A percentile compares a stretch with the other conserved stretches of the same genome.
These are phyloP conservation scores for Colletotrichum australisinense DNA, from an alignment of 2,329 filamentous ascomycete species.

Conservation along the genomic window DNA sequence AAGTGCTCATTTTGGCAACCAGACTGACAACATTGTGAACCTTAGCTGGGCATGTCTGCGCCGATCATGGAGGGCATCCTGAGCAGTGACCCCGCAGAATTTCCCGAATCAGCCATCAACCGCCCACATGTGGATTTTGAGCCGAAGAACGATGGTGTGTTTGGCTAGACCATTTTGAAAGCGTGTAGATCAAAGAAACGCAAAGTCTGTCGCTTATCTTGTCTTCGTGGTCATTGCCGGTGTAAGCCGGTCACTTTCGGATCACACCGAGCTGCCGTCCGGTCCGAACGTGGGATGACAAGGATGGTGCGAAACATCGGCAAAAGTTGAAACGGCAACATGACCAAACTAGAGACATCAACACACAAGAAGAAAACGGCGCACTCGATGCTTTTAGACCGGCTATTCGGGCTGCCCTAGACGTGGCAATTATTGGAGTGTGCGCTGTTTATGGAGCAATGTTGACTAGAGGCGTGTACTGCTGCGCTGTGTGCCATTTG, in stretches of 20 bases:
- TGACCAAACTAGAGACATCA: background rate
- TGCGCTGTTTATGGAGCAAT: background rate
- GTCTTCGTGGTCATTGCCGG: background rate
- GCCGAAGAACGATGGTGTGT: conserved; percentile 24
- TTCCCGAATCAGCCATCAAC: conserved; percentile 12
- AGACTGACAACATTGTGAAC: background rate
- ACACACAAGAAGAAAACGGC: background rate
- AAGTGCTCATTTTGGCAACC: too few relatives aligned
- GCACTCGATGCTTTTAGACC: background rate
- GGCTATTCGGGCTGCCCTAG: background rate
- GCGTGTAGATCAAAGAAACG: background rate
- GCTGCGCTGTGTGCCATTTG: background rate
- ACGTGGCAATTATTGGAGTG: background rate
- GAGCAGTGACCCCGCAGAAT: background rate
- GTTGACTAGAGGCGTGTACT: background rate
- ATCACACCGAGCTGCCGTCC: background rate
- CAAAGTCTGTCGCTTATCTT: background rate
- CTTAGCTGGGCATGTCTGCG: conserved; percentile 28
- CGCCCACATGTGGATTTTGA: conserved; percentile 17
- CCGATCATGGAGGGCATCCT: conserved; percentile 30
- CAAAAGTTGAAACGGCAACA: background rate
- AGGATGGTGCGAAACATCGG: background rate
- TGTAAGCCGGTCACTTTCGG: background rate
- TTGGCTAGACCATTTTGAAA: background rate
- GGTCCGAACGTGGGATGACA: background rate